A percentile compares a stretch with the other conserved stretches of the same genome.
phyloP scores from a whole-genome alignment of 2,329 filamentous ascomycete genomes.

The Pseudocercospora crystallina region DNA sequence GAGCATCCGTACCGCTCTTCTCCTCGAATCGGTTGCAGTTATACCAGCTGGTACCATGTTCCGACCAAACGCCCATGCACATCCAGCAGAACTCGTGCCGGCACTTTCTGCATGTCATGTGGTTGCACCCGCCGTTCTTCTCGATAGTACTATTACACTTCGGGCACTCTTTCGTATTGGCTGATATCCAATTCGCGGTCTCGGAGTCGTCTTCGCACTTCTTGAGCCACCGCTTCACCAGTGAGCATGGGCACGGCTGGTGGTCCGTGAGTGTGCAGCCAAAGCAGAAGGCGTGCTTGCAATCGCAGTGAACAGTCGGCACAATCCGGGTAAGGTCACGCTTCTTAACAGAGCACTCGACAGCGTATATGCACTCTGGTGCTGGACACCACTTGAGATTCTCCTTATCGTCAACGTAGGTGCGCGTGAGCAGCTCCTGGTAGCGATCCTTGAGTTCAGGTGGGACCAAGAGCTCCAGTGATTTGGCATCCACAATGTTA shows the following conservation, averaged over 20 bases:
- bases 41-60: conserved; percentile 99
- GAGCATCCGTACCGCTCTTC: conserved; percentile 85
- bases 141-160: conserved; percentile 96
- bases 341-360: conserved; percentile 85
- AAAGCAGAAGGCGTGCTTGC: conserved; percentile 89
- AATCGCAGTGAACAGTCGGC: conserved; percentile 83
- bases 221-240: conserved; percentile 95
- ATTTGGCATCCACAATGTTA: conserved; percentile 86
- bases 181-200: conserved; percentile 98
- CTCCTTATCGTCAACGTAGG: conserved; percentile 96
- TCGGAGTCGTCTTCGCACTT: conserved; percentile 98
- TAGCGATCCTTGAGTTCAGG: conserved; percentile 65
- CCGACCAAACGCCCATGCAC: conserved; percentile 99
- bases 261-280: conserved; percentile 88
- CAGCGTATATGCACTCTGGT: conserved; percentile 91
- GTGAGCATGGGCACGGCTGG: conserved; percentile 83
- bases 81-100: conserved; percentile 99
- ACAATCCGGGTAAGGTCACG: conserved; percentile 83
- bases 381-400: conserved; percentile 96
- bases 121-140: conserved; percentile 97
- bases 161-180: conserved; percentile 97
- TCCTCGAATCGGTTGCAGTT: conserved; percentile 98
- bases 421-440: conserved; percentile 80
- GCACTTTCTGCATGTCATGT: conserved; percentile 96
- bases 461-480: conserved; percentile 72